These are phyloP conservation scores for Penicillium italicum DNA, from an alignment of 2,329 filamentous ascomycete species.

Conservation along the genomic window DNA sequence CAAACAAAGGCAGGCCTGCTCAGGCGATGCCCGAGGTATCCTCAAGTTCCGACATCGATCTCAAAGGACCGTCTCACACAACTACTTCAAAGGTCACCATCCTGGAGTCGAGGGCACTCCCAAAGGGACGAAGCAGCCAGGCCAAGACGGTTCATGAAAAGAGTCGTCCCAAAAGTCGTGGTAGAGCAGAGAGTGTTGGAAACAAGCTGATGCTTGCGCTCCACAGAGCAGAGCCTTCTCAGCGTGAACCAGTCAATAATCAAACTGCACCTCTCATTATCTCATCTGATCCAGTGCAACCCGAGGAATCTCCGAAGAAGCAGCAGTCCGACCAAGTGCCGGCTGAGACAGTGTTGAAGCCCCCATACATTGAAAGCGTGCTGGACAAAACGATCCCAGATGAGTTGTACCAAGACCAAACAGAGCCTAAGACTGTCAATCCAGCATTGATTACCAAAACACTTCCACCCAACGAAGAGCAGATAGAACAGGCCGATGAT, in stretches of 20 bases:
- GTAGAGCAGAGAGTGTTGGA: constrained; percentile 5
- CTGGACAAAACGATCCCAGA: not conserved
- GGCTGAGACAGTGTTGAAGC: too few species aligned
- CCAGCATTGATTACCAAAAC: not conserved
- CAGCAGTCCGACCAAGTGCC: not conserved
- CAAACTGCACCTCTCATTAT: not conserved
- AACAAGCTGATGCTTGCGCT: constrained; percentile 8
- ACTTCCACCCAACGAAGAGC: not conserved
- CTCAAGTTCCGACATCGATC: not conserved
- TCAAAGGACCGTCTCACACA: not conserved
- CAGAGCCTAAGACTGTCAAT: not conserved
- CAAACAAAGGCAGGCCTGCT: not conserved
- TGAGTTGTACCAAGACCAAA: not conserved
- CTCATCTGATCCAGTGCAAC: constrained; percentile 1
- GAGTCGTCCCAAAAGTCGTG: not conserved
- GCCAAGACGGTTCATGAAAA: not conserved
- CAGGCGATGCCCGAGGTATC: not conserved
- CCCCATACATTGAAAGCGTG: not conserved
- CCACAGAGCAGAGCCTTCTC: not conserved
- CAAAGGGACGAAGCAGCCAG: not conserved
- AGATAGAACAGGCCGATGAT: not conserved
- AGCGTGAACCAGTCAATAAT: not conserved
- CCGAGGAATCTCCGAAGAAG: not conserved
- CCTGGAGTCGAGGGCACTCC: not conserved
- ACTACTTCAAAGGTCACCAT: constrained; percentile 2